These are phyloP conservation scores for Fraxinus velutina DNA, from an alignment of 305 asterid species.

Conservation along the genomic window DNA sequence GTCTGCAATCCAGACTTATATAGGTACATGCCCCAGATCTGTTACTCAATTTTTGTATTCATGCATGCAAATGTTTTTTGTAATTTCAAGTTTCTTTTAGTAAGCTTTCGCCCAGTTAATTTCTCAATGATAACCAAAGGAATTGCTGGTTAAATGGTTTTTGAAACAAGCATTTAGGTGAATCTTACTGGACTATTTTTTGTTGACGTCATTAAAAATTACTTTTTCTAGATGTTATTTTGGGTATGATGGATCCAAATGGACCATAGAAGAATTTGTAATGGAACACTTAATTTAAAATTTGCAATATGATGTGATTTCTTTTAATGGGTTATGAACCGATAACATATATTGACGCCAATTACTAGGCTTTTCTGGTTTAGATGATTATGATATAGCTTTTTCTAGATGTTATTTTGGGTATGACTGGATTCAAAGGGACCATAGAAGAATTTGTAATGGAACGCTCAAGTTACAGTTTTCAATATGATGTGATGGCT, in stretches of 20 bases:
- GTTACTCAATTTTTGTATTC: background rate
- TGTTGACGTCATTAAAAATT: background rate
- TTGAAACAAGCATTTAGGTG: background rate
- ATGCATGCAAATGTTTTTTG: background rate
- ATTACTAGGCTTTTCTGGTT: background rate
- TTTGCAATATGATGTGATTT: background rate
- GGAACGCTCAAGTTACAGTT: background rate
- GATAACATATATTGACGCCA: background rate
- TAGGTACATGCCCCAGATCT: slow-evolving; percentile 48
- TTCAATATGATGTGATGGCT: background rate
- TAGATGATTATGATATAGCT: background rate
- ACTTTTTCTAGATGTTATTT: background rate
- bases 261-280: background rate
- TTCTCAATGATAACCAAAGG: background rate
- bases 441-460: background rate
- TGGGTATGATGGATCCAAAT: background rate
- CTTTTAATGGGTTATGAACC: background rate
- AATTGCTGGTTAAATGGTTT: background rate
- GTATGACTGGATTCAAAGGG: background rate
- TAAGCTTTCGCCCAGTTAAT: background rate
- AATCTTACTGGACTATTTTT: background rate
- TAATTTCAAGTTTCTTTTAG: background rate
- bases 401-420: background rate
- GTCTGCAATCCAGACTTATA: slow-evolving; percentile 63
- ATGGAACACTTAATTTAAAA: background rate